Conservation (phyloP, 441 rosid species). For the Macaranga tanarius region DNA sequence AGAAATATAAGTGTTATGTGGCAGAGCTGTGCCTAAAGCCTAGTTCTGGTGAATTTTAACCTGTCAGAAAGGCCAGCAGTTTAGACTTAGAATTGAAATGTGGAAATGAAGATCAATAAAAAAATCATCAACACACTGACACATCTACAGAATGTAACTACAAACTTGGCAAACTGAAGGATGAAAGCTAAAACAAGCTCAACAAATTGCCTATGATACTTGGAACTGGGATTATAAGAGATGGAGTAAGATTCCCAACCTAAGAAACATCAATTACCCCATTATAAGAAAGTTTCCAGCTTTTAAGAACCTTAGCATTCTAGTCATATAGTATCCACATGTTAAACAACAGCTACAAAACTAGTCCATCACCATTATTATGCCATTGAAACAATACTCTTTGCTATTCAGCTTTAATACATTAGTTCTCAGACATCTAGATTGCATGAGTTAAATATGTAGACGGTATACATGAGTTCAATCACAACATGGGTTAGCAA, state of each 20-base stretch:
- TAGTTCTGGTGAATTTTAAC: constrained; percentile 17
- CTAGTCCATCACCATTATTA: neutral
- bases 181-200: neutral
- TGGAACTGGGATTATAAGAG: neutral
- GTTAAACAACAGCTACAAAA: neutral
- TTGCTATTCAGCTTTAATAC: neutral
- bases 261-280: neutral
- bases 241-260: neutral
- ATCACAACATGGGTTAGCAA: too few species aligned
- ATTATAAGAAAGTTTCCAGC: neutral
- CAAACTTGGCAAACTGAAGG: neutral
- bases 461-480: too few species aligned
- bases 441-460: too few species aligned
- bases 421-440: neutral
- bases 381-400: neutral
- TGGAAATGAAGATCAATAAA: neutral
- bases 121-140: neutral
- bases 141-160: neutral
- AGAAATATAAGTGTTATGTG: constrained; percentile 2
- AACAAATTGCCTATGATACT: neutral
- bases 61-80: constrained; percentile 33
- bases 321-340: neutral
- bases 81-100: constrained; percentile 1
- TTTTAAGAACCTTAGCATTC: neutral
- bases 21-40: constrained; percentile 5